A percentile compares a stretch with the other conserved stretches of the same genome.
Conservation (phyloP, 345 rosid genomes). For the Hypericum perforatum region DNA sequence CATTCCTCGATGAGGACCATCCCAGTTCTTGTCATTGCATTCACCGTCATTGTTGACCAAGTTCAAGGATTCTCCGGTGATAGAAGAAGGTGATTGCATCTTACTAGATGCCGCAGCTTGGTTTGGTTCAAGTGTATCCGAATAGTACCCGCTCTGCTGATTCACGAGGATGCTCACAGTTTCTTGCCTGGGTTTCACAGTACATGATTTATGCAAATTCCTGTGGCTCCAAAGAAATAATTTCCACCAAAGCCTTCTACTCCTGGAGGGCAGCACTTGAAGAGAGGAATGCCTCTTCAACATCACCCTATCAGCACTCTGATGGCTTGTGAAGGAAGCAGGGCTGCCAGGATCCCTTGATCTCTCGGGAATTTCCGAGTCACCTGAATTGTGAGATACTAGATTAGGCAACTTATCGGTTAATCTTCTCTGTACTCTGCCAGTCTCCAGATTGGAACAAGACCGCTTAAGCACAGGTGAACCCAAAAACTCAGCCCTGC, state of each 20-base stretch:
- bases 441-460: conserved; percentile 61
- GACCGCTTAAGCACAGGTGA: conserved; percentile 72
- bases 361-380: conserved; percentile 16
- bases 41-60: conserved; percentile 5
- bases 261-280: conserved; percentile 84
- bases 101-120: conserved; percentile 22
- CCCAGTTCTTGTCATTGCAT: conserved; percentile 25
- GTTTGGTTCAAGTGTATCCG: conserved; percentile 63
- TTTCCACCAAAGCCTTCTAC: conserved; percentile 80
- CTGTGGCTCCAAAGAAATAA: conserved; percentile 92
- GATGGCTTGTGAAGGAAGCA: conserved; percentile 37
- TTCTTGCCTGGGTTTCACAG: conserved; percentile 27
- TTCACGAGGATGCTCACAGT: conserved; percentile 21
- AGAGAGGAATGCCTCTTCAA: conserved; percentile 83
- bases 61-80: conserved; percentile 33
- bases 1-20: conserved; percentile 24
- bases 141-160: conserved; percentile 72
- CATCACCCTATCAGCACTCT: conserved; percentile 87
- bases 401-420: conserved; percentile 26
- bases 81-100: conserved; percentile 37
- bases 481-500: conserved; percentile 44
- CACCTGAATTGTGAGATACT: conserved; percentile 32
- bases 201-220: conserved; percentile 45
- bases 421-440: conserved; percentile 29
- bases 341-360: conserved; percentile 28